Percentiles rank a stretch among this genome's conserved stretches.
phyloP scores from a whole-genome alignment of 192 early-diverging fungal species.

The Dispira parvispora region DNA sequence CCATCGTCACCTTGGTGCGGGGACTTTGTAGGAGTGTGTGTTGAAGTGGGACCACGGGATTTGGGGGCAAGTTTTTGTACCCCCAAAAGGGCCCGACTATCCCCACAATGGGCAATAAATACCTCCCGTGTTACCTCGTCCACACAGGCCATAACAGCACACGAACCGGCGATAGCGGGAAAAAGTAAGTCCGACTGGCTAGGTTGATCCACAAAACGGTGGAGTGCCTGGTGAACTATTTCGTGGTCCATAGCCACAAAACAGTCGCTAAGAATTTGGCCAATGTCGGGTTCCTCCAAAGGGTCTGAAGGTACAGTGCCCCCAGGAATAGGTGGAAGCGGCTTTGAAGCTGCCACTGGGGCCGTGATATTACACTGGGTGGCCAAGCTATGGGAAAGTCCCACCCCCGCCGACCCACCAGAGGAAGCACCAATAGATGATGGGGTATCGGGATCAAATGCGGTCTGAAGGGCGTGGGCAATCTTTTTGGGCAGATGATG shows the following conservation, averaged over 20 bases:
- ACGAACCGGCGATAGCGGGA: conserved; percentile 4
- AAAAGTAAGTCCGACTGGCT: neutral
- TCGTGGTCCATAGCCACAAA: conserved; percentile 6
- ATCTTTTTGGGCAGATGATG: neutral
- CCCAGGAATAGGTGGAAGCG: too few relatives aligned
- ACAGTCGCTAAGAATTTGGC: neutral
- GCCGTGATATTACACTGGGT: too few relatives aligned
- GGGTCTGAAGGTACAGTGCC: neutral
- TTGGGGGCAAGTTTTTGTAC: neutral
- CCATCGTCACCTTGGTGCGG: neutral
- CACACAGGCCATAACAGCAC: neutral
- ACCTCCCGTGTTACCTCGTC: neutral
- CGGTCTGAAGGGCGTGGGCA: neutral
- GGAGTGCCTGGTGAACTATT: conserved; percentile 1
- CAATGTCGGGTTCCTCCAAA: neutral
- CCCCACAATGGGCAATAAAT: neutral
- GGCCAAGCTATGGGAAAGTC: too few relatives aligned
- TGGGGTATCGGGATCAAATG: neutral
- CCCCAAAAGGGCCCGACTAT: conserved; percentile 3
- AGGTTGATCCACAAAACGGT: conserved; percentile 3
- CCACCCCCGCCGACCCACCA: too few relatives aligned
- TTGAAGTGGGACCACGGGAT: neutral
- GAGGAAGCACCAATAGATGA: too few relatives aligned
- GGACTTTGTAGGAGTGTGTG: neutral
- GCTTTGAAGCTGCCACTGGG: too few relatives aligned